A percentile compares a stretch with the other conserved stretches of the same genome.
Evolutionary conservation across 2,329 filamentous ascomycete species (phyloP).

Genomic region (Fusarium drepaniforme): DNA sequence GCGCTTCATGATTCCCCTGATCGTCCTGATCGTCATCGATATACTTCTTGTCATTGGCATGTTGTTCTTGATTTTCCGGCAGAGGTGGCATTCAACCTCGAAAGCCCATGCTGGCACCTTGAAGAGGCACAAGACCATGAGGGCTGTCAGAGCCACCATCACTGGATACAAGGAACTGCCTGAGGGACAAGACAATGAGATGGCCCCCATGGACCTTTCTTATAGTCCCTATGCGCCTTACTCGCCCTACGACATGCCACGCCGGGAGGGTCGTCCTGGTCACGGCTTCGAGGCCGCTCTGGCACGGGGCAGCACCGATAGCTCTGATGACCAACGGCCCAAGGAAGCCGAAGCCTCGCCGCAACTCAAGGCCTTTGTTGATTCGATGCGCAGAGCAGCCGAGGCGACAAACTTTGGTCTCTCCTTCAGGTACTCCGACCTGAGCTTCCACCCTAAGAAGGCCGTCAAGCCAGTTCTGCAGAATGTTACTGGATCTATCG

Average conservation of each 20-base stretch:
- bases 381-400: constrained; percentile 64
- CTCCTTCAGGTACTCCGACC: constrained; percentile 63
- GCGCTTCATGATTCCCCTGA: constrained; percentile 57
- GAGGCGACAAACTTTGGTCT: constrained; percentile 64
- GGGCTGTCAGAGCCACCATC: constrained; percentile 44
- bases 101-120: constrained; percentile 21
- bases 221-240: constrained; percentile 37
- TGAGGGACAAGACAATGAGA: constrained; percentile 51
- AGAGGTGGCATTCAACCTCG: constrained; percentile 31
- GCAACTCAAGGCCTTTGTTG: constrained; percentile 62
- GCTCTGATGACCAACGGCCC: constrained; percentile 32
- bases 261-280: constrained; percentile 36
- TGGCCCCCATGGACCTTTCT: constrained; percentile 49
- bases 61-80: constrained; percentile 34
- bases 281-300: constrained; percentile 54
- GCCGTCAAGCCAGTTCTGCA: constrained; percentile 60
- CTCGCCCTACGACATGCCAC: constrained; percentile 34
- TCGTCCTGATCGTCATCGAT: constrained; percentile 58
- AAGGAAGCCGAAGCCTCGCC: constrained; percentile 35
- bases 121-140: constrained; percentile 43
- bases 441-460: constrained; percentile 62
- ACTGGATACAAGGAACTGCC: constrained; percentile 52
- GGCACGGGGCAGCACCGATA: constrained; percentile 47
- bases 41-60: constrained; percentile 51
- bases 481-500: constrained; percentile 66